Evolutionary conservation across 805 yeast species (phyloP).

Genomic region (Metschnikowia drakensbergensis): DNA sequence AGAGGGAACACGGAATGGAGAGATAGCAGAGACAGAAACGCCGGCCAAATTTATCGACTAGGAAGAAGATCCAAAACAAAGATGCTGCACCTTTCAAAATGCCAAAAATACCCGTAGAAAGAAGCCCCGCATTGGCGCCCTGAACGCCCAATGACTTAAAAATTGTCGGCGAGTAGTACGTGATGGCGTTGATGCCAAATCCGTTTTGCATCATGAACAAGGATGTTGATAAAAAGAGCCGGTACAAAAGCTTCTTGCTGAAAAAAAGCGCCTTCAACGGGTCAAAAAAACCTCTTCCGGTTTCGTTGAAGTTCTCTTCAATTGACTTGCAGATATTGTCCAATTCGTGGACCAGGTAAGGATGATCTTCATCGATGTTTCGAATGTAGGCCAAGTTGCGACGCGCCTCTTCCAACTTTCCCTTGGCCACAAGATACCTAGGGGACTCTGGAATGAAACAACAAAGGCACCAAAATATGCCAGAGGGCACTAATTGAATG

Average conservation of each 20-base stretch:
- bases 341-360: constrained; percentile 40
- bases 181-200: constrained; percentile 48
- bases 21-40: constrained; percentile 38
- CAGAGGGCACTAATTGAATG: constrained; percentile 45
- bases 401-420: constrained; percentile 31
- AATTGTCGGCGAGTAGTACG: constrained; percentile 51
- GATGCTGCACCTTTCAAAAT: constrained; percentile 45
- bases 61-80: constrained; percentile 41
- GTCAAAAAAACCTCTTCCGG: constrained; percentile 38
- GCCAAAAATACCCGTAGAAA: constrained; percentile 54
- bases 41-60: constrained; percentile 47
- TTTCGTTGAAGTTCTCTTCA: constrained; percentile 21
- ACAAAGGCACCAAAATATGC: constrained; percentile 37
- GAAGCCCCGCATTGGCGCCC: constrained; percentile 43
- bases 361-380: constrained; percentile 33
- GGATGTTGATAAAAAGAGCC: constrained; percentile 37
- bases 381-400: constrained; percentile 37
- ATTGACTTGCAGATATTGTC: constrained; percentile 24
- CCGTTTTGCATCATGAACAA: constrained; percentile 44
- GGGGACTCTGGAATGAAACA: constrained; percentile 45
- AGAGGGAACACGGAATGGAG: constrained; percentile 38
- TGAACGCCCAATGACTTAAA: constrained; percentile 47
- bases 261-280: constrained; percentile 36
- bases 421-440: constrained; percentile 38
- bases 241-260: constrained; percentile 25